Evolutionary conservation across 768 basidiomycete genomes (phyloP).

Genomic region (Pulveroboletus sp.): DNA sequence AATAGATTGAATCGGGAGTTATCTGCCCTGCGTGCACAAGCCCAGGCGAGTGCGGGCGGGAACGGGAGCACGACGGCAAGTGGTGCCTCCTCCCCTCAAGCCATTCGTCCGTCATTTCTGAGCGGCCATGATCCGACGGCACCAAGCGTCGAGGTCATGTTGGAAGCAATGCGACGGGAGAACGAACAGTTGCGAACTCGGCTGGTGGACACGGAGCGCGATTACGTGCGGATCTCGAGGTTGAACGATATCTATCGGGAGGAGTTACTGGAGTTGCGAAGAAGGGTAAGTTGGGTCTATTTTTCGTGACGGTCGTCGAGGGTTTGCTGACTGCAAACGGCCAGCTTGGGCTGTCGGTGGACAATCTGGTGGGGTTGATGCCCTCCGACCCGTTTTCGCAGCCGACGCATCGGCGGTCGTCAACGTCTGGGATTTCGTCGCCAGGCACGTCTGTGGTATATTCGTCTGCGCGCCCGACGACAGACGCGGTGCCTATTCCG

Average conservation of each 20-base stretch:
- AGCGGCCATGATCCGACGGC: conserved; percentile 28
- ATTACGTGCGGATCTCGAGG: conserved; percentile 67
- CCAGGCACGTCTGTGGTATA: conserved; percentile 25
- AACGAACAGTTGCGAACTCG: conserved; percentile 68
- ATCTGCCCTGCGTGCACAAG: conserved; percentile 51
- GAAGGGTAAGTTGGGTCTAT: conserved; percentile 50
- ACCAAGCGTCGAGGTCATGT: conserved; percentile 52
- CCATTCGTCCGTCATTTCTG: background rate
- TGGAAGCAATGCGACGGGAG: conserved; percentile 73
- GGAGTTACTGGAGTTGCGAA: conserved; percentile 73
- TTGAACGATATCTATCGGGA: conserved; percentile 82
- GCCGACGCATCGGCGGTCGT: conserved; percentile 58
- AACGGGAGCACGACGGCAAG: conserved; percentile 8
- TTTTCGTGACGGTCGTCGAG: no score
- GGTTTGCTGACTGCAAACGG: background rate
- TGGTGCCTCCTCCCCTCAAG: background rate
- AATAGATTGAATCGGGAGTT: conserved; percentile 71
- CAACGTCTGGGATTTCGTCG: conserved; percentile 34
- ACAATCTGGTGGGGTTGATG: conserved; percentile 71
- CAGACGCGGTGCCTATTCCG: conserved; percentile 68
- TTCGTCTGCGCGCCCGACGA: conserved; percentile 27
- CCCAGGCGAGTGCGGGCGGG: conserved; percentile 21
- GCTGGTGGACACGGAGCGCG: conserved; percentile 70
- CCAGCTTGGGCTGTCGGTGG: conserved; percentile 40
- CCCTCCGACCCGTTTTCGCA: conserved; percentile 66